phyloP scores from a whole-genome alignment of 371 early-diverging fungal genomes.

The Apophysomyces sp. region DNA sequence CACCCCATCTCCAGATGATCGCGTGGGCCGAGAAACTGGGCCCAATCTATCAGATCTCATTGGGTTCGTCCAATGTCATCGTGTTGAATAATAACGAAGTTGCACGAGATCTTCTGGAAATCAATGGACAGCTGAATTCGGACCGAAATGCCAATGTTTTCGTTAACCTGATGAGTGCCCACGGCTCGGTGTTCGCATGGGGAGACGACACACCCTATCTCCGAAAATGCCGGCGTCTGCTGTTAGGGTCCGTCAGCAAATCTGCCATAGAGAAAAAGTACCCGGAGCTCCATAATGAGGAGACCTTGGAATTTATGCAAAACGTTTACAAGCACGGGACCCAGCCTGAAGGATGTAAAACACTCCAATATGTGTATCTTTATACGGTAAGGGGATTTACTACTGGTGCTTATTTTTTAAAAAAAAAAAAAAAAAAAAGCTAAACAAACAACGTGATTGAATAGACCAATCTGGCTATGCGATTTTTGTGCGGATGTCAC shows the following conservation, averaged over 20 bases:
- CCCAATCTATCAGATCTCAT: slow-evolving; percentile 1
- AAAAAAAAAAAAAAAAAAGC: background rate
- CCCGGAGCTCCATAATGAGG: background rate
- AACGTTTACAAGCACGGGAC: background rate
- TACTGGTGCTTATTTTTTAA: too few species aligned
- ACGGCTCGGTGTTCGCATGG: slow-evolving; percentile 5
- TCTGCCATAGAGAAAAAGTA: slow-evolving; percentile 3
- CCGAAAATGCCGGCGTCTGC: slow-evolving; percentile 2
- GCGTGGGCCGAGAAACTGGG: slow-evolving; percentile 5
- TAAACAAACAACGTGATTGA: too few species aligned
- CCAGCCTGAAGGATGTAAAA: background rate
- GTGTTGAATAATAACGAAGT: background rate
- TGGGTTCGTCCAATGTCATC: background rate
- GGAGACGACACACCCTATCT: slow-evolving; percentile 1
- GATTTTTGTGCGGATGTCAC: background rate
- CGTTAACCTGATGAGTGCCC: background rate
- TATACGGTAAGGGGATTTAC: slow-evolving; percentile 6
- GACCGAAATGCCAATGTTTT: background rate
- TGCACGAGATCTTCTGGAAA: background rate
- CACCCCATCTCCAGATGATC: slow-evolving; percentile 3
- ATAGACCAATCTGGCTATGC: slow-evolving; percentile 1
- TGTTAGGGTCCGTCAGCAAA: slow-evolving; percentile 1
- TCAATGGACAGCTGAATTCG: slow-evolving; percentile 3
- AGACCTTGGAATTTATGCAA: background rate
- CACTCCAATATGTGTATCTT: background rate